Base-by-base conservation (phyloP, 148 eudicot genomes). In the Amaranthus hypochondriacus region DNA sequence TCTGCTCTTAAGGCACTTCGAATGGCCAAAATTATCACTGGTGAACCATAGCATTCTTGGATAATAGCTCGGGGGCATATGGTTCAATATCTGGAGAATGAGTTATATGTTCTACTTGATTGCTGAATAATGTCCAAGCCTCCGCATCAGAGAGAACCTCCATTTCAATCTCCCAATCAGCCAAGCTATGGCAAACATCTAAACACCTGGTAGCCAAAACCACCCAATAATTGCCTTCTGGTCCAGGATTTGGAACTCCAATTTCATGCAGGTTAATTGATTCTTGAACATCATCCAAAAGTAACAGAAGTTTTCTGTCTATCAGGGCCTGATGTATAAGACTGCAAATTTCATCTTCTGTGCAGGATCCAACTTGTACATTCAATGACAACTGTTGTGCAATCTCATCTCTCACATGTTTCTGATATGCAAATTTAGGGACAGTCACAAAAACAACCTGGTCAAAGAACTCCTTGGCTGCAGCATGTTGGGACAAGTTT, bases 271-370 rank as follows among this genome's bases (percentile, higher is more conserved):
- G 72, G 73, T 78, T 61, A 21, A 78, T 73, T 39, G 12, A 10
- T 67, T 59, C 77, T 61, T 73, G 43, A 66, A 68, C 76, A 78
- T 78, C 73, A 68, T 78, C 81, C 68, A 78, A 68, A 73, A 78
- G 68, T 39, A 73, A 39, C 39, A 73, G 57, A 55, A 73, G 10
- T 48, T 61, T 68, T 67, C 28, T 51, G 49, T n/a, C 21, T 0
- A 60, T 53, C 15, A 73, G 74, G 15, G 62, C 64, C 7, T 54
- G 13, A 13, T 9, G 49, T 9, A 70, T 71, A 28, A 54, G 54
- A 56, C 18, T 28, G 39, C 49, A 54, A 60, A 54, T 63, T 63
- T 77, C 70, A 15, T 77, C 57, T 46, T 64, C 75, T 48, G 70
- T 5, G 48, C n/a, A 44, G 48, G 70, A 77, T 13, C 61, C 39